These are phyloP conservation scores for Orbilia oligospora DNA, from an alignment of 2,329 filamentous ascomycete species.

Conservation along the genomic window DNA sequence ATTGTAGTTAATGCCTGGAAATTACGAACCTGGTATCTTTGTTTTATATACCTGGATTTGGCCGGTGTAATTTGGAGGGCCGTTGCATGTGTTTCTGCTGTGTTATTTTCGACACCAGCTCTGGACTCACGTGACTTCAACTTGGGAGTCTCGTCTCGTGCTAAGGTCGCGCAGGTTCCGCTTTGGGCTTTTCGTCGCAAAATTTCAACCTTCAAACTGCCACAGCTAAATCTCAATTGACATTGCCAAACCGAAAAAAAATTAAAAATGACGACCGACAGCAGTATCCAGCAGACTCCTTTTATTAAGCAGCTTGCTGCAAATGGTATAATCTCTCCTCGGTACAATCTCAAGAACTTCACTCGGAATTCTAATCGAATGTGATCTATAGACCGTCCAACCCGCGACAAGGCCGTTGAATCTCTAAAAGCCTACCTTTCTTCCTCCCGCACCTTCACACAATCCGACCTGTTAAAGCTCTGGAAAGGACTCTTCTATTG, in stretches of 20 bases:
- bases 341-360: background rate
- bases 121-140: conserved; percentile 9
- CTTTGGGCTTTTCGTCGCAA: conserved; percentile 38
- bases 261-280: conserved; percentile 52
- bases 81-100: background rate
- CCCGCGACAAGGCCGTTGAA: conserved; percentile 81
- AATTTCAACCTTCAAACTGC: conserved; percentile 43
- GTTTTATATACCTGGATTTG: background rate
- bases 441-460: conserved; percentile 72
- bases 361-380: background rate
- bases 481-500: conserved; percentile 95
- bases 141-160: background rate
- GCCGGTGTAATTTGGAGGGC: too few relatives aligned
- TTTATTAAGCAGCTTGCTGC: conserved; percentile 88
- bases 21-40: background rate
- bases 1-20: background rate
- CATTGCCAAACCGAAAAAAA: background rate
- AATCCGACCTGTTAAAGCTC: conserved; percentile 84
- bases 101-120: background rate
- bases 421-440: conserved; percentile 84
- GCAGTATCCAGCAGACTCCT: conserved; percentile 67
- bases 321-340: conserved; percentile 75
- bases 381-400: conserved; percentile 77
- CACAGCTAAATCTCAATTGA: background rate
- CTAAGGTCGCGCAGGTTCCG: background rate